These are phyloP conservation scores for Cercospora canescens DNA, from an alignment of 2,329 filamentous ascomycete genomes.

Conservation along the genomic window DNA sequence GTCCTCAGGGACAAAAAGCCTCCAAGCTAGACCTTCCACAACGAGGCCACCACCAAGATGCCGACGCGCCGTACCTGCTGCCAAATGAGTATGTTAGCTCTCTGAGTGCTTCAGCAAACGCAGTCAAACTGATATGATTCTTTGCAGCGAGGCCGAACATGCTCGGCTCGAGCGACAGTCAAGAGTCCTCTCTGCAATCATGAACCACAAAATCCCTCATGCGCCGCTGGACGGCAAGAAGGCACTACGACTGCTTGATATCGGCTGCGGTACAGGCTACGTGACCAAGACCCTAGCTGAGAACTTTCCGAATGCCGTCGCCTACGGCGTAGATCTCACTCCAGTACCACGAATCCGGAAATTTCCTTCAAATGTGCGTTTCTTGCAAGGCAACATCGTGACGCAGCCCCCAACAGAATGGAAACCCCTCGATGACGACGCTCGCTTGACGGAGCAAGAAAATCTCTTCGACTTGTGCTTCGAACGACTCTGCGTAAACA, in stretches of 20 bases:
- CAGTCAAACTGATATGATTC: not conserved
- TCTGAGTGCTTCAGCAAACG: not conserved
- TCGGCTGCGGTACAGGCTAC: slow-evolving; percentile 32
- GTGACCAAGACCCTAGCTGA: slow-evolving; percentile 29
- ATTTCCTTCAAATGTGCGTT: slow-evolving; percentile 10
- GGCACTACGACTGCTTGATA: slow-evolving; percentile 31
- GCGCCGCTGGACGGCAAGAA: slow-evolving; percentile 13
- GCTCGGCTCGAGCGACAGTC: slow-evolving; percentile 25
- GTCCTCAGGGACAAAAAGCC: not conserved
- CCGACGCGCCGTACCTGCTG: not conserved
- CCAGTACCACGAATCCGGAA: slow-evolving; percentile 24
- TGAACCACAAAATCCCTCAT: slow-evolving; percentile 23
- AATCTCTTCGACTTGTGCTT: slow-evolving; percentile 23
- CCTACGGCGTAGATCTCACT: slow-evolving; percentile 38
- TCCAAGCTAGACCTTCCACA: not conserved
- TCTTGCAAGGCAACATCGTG: slow-evolving; percentile 20
- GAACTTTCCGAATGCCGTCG: slow-evolving; percentile 27
- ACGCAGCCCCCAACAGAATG: slow-evolving; percentile 3
- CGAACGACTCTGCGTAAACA: slow-evolving; percentile 19
- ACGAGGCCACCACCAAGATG: not conserved
- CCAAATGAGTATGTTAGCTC: not conserved
- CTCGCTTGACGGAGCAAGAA: not conserved
- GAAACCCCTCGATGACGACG: not conserved
- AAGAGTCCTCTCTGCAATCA: slow-evolving; percentile 19
- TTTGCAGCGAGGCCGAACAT: slow-evolving; percentile 22